A percentile compares a stretch with the other conserved stretches of the same genome.
Evolutionary conservation across 2,329 filamentous ascomycete genomes (phyloP).

Genomic region (Ophiobolus disseminans): DNA sequence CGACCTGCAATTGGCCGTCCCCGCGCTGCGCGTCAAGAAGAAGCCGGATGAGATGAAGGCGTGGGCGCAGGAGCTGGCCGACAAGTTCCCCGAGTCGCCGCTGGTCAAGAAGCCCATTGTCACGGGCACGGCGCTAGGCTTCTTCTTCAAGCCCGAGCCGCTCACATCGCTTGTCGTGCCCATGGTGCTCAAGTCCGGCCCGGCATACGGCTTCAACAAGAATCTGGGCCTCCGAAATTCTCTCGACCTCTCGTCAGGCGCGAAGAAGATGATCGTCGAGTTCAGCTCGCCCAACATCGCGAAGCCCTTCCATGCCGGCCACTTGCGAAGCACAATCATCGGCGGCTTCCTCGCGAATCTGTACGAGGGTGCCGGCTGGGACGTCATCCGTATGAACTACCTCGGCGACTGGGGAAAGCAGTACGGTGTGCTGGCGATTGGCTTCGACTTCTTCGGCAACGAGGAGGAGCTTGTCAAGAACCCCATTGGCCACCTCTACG

Average conservation of each 20-base stretch:
- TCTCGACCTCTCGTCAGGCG: conserved; percentile 64
- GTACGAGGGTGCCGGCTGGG: conserved; percentile 72
- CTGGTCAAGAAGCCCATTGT: conserved; percentile 73
- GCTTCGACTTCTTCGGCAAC: conserved; percentile 76
- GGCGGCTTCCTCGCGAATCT: conserved; percentile 75
- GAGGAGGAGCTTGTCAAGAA: conserved; percentile 74
- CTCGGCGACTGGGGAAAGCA: conserved; percentile 82
- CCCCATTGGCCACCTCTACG: conserved; percentile 81
- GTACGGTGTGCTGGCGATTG: conserved; percentile 74
- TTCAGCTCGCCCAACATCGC: conserved; percentile 88
- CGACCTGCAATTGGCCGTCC: conserved; percentile 78
- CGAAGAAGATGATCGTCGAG: conserved; percentile 76
- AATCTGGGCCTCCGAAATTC: conserved; percentile 67
- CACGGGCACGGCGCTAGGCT: conserved; percentile 75
- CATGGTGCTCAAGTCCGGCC: conserved; percentile 68
- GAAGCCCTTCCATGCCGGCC: conserved; percentile 79
- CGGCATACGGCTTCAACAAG: conserved; percentile 69
- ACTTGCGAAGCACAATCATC: conserved; percentile 78
- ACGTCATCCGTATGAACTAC: conserved; percentile 76
- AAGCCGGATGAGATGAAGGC: conserved; percentile 66
- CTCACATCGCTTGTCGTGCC: conserved; percentile 73
- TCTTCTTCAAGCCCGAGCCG: conserved; percentile 77
- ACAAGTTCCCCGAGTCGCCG: conserved; percentile 74
- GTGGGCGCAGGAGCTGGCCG: conserved; percentile 62
- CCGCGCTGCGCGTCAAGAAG: conserved; percentile 77